A percentile compares a stretch with the other conserved stretches of the same genome.
These are phyloP conservation scores for Ustilago trichophora DNA, from an alignment of 1,284 basidiomycete genomes.

Conservation along the genomic window DNA sequence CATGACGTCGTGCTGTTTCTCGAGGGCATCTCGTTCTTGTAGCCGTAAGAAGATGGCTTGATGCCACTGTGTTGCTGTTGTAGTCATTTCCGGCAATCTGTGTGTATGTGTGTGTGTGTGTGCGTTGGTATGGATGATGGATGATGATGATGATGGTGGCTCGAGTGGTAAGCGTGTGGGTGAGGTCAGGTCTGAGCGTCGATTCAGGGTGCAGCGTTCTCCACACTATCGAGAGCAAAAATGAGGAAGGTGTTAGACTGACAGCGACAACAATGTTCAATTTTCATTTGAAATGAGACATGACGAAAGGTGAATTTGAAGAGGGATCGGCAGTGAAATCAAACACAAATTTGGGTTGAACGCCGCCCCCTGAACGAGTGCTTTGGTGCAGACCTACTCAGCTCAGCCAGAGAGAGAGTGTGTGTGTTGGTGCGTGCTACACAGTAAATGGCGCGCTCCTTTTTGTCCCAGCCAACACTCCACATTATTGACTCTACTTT, in stretches of 20 bases:
- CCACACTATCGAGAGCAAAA: not conserved
- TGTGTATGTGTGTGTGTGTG: not conserved
- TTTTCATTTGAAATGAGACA: not conserved
- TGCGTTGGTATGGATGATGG: too few relatives aligned
- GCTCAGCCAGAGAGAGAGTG: too few relatives aligned
- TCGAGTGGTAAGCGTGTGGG: not conserved
- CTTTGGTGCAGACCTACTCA: too few relatives aligned
- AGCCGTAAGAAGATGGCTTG: slow-evolving; percentile 48
- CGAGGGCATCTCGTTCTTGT: slow-evolving; percentile 50
- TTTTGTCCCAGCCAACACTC: slow-evolving; percentile 4
- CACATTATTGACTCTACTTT: slow-evolving; percentile 4
- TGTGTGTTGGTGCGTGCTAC: slow-evolving; percentile 4
- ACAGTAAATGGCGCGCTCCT: slow-evolving; percentile 1
- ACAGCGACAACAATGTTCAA: not conserved
- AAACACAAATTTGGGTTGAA: too few relatives aligned
- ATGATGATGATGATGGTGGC: too few relatives aligned
- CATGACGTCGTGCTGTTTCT: slow-evolving; percentile 52
- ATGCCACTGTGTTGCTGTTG: slow-evolving; percentile 45
- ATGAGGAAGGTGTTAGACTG: not conserved
- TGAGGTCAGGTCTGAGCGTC: too few relatives aligned
- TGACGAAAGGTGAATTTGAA: too few relatives aligned
- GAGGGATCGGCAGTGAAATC: not conserved
- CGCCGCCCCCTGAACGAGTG: too few relatives aligned
- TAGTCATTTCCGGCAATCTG: too few relatives aligned
- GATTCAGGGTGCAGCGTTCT: slow-evolving; percentile 17